These are phyloP conservation scores for Podaxis sp. DNA, from an alignment of 768 basidiomycete genomes.

Conservation along the genomic window DNA sequence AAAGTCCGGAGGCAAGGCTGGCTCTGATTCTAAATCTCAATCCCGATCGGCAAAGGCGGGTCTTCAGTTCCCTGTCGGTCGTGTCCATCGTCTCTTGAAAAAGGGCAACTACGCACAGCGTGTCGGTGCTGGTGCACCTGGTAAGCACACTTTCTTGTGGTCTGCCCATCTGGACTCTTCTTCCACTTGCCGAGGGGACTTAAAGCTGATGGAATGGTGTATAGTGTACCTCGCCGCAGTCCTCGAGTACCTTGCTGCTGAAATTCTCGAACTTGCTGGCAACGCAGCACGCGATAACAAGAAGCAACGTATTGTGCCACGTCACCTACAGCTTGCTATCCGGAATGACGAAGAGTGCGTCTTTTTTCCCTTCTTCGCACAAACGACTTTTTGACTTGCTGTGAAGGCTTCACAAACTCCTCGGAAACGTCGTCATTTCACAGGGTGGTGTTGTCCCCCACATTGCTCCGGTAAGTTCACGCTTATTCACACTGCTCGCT, in stretches of 20 bases:
- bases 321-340: conserved; percentile 92
- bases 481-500: neutral
- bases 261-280: conserved; percentile 91
- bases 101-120: conserved; percentile 85
- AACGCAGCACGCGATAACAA: conserved; percentile 90
- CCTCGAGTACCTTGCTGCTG: conserved; percentile 89
- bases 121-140: conserved; percentile 56
- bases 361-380: neutral
- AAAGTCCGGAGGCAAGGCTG: neutral
- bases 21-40: conserved; percentile 56
- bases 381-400: conserved; percentile 12
- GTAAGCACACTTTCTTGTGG: conserved; percentile 48
- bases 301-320: conserved; percentile 94
- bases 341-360: conserved; percentile 86
- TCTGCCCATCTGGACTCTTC: too few relatives aligned
- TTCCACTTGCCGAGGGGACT: neutral
- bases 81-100: conserved; percentile 88
- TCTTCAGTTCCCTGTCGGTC: conserved; percentile 85
- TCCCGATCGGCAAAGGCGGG: conserved; percentile 77
- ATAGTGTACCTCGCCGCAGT: conserved; percentile 89
- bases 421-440: conserved; percentile 85
- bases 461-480: conserved; percentile 25
- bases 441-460: conserved; percentile 73
- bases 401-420: conserved; percentile 69
- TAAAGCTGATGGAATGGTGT: neutral